Evolutionary conservation across 2,329 filamentous ascomycete species (phyloP), one percentile per base, ranked within the genome.

Genomic region (Botrytis pseudocinerea): DNA sequence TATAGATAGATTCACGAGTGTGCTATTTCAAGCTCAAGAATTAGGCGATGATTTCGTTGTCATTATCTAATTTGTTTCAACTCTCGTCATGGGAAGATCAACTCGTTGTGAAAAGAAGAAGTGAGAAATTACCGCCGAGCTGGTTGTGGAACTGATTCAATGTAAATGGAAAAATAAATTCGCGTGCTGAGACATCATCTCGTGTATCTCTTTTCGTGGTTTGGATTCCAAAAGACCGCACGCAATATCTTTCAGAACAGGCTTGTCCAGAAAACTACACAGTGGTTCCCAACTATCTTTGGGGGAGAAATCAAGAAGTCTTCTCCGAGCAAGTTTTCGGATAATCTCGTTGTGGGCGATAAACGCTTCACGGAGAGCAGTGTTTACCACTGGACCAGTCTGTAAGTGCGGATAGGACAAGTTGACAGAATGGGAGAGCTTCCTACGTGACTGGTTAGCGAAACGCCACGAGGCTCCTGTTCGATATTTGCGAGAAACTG

Each of bases 51-150:
- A 22, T n/a, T n/a, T n/a, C 0, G 48, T 2, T 51, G 2, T n/a
- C 8, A 2, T 7, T 4, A 12, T 12, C 2, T n/a, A 0, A 12
- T 4, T 2, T n/a, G 0, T 12, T n/a, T 6, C 48, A 51, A 51
- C n/a, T 1, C 25, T 25, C 48, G n/a, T 22, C 4, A 51, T 51
- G 22, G 8, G 12, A 51, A 51, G 25, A n/a, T 51, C 25, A 7
- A 51, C 0, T 51, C 25, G 9, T n/a, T n/a, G 25, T 51, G 2
- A 20, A 51, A 51, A n/a, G 48, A 2, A 10, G 48, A 51, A n/a
- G 5, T n/a, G 9, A 10, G 48, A 51, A n/a, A 14, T n/a, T 2
- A 14, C 48, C n/a, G 48, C 9, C 25, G 9, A n/a, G 48, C 22
- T 51, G 25, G 22, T 10, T n/a, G n/a, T 51, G 25, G 0, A n/a